Evolutionary conservation across 148 eudicot species (phyloP).

Genomic region (Diospyros kaki): DNA sequence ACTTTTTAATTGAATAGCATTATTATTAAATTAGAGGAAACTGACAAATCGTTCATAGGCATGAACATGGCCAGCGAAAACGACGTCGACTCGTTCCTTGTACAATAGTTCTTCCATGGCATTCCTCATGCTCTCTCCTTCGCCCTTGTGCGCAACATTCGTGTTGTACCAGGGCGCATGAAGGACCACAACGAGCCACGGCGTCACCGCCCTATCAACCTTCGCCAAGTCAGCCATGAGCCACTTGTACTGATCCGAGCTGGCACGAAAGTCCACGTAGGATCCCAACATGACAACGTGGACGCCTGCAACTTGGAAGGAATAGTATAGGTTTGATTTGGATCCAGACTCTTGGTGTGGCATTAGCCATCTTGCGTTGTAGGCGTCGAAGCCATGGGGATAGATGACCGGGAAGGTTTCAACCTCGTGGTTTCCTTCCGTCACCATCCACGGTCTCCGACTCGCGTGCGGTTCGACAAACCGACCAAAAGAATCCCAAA

Average conservation of each 20-base stretch:
- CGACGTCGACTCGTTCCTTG: slow-evolving; percentile 58
- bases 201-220: slow-evolving; percentile 50
- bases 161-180: slow-evolving; percentile 93
- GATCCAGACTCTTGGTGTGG: slow-evolving; percentile 76
- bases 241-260: slow-evolving; percentile 84
- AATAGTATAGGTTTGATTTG: slow-evolving; percentile 70
- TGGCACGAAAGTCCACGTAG: slow-evolving; percentile 43
- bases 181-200: slow-evolving; percentile 61
- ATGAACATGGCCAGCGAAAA: slow-evolving; percentile 80
- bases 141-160: slow-evolving; percentile 67
- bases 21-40: not conserved
- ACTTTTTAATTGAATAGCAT: not conserved
- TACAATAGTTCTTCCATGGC: slow-evolving; percentile 67
- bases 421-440: slow-evolving; percentile 70
- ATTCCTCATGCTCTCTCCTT: slow-evolving; percentile 78
- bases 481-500: slow-evolving; percentile 92
- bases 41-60: slow-evolving; percentile 94
- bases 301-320: slow-evolving; percentile 63
- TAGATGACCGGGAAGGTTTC: slow-evolving; percentile 55
- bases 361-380: slow-evolving; percentile 80
- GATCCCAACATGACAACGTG: slow-evolving; percentile 80
- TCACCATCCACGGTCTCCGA: slow-evolving; percentile 86
- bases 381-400: slow-evolving; percentile 69
- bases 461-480: slow-evolving; percentile 75
- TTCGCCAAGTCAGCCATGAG: slow-evolving; percentile 46